phyloP scores from a whole-genome alignment of 768 basidiomycete species.

The Pisolithus microcarpus region DNA sequence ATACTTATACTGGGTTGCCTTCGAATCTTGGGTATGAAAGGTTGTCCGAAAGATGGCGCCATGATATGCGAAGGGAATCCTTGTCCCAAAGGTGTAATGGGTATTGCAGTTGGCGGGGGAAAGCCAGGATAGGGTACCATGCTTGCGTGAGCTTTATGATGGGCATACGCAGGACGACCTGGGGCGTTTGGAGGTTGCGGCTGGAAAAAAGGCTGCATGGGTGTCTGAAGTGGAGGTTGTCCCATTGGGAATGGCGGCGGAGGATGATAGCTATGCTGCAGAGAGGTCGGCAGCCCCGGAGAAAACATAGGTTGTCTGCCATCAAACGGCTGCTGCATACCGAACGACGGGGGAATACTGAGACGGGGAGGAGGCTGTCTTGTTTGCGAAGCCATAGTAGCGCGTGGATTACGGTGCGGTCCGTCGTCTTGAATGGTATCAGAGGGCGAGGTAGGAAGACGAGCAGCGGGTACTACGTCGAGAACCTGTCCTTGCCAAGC shows the following conservation, averaged over 20 bases:
- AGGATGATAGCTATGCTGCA: constrained; percentile 54
- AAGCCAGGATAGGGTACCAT: constrained; percentile 60
- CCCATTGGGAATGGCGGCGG: constrained; percentile 38
- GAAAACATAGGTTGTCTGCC: constrained; percentile 50
- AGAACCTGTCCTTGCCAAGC: not conserved
- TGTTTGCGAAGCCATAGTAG: constrained; percentile 30
- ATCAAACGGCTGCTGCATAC: constrained; percentile 50
- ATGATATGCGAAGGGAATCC: constrained; percentile 50
- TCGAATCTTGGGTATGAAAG: constrained; percentile 55
- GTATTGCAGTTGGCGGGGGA: constrained; percentile 46
- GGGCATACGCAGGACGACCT: constrained; percentile 41
- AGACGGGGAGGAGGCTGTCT: constrained; percentile 53
- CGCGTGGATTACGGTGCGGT: constrained; percentile 3
- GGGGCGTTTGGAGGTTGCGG: constrained; percentile 44
- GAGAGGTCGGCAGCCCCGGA: constrained; percentile 53
- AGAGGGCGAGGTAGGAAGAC: constrained; percentile 2
- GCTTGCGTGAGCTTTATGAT: constrained; percentile 52
- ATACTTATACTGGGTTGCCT: constrained; percentile 62
- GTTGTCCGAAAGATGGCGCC: constrained; percentile 37
- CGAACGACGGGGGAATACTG: constrained; percentile 47
- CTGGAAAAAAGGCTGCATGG: constrained; percentile 65
- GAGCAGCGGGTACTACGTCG: not conserved
- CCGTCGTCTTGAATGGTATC: not conserved
- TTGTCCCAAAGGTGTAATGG: constrained; percentile 54
- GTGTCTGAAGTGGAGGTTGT: constrained; percentile 52